Evolutionary conservation across 352 stramenopile genomes (phyloP).

Genomic region (Saprolegnia parasitica): DNA sequence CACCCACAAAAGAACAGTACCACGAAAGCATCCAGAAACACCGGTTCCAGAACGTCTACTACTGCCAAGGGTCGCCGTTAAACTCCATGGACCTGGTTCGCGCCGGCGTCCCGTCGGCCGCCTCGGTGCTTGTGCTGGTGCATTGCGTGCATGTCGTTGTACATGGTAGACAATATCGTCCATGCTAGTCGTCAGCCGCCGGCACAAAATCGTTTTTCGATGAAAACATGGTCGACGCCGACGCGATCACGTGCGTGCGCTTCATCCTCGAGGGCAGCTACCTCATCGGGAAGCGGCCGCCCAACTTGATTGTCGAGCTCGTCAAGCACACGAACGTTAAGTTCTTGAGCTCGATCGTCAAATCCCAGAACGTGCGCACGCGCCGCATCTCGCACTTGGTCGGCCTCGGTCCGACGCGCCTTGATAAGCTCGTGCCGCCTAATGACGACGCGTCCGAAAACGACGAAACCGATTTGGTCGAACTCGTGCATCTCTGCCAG

Average conservation of each 20-base stretch:
- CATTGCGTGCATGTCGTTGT: constrained; percentile 26
- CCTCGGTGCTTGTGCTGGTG: constrained; percentile 62
- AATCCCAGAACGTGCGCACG: constrained; percentile 38
- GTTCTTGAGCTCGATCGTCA: constrained; percentile 62
- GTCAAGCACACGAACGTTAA: constrained; percentile 74
- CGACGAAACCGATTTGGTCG: constrained; percentile 36
- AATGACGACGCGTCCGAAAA: background rate
- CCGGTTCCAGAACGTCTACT: constrained; percentile 46
- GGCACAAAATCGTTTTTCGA: constrained; percentile 42
- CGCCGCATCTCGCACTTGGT: constrained; percentile 49
- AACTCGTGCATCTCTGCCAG: constrained; percentile 45
- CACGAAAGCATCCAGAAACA: constrained; percentile 1
- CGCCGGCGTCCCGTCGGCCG: constrained; percentile 52
- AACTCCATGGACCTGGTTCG: constrained; percentile 69
- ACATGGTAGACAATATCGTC: background rate
- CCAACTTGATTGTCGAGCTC: constrained; percentile 68
- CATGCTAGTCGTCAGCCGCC: background rate
- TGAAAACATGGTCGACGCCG: constrained; percentile 75
- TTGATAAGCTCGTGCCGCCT: constrained; percentile 17
- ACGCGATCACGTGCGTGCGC: constrained; percentile 74
- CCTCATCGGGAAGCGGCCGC: constrained; percentile 52
- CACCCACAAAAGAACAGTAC: constrained; percentile 5
- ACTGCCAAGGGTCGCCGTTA: constrained; percentile 62
- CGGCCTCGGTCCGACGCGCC: constrained; percentile 37
- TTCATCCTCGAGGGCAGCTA: constrained; percentile 59